Evolutionary conservation across 2,329 filamentous ascomycete species (phyloP).

Genomic region (Colletotrichum sp.): DNA sequence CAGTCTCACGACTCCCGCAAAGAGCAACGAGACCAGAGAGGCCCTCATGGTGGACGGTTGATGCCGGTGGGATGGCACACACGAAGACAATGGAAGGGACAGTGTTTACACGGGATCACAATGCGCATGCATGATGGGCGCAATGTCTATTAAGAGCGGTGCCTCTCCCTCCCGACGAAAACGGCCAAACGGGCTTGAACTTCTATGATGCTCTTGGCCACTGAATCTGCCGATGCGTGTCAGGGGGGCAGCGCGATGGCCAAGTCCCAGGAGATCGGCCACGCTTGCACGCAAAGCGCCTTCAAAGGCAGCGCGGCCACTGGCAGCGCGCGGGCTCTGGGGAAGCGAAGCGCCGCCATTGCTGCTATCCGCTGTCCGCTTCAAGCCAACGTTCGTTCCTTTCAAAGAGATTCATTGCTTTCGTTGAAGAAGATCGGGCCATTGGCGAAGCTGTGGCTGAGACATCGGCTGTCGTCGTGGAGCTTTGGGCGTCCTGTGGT

Average conservation of each 20-base stretch:
- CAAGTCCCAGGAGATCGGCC: neutral
- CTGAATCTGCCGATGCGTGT: neutral
- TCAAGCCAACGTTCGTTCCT: neutral
- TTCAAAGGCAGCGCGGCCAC: neutral
- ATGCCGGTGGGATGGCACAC: neutral
- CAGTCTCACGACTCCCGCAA: neutral
- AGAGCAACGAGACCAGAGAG: neutral
- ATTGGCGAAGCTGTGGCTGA: neutral
- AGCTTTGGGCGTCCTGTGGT: neutral
- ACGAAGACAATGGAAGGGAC: neutral
- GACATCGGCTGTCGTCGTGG: neutral
- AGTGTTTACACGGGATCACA: neutral
- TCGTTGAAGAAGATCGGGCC: neutral
- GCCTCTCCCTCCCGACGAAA: neutral
- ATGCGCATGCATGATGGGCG: neutral
- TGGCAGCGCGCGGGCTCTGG: neutral
- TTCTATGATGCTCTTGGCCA: neutral
- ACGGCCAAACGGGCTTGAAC: neutral
- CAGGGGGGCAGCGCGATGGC: neutral
- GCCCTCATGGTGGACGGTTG: neutral
- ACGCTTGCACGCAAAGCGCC: neutral
- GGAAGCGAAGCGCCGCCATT: neutral
- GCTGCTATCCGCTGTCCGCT: neutral
- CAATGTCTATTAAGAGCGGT: neutral
- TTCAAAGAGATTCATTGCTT: neutral